Evolutionary conservation across 1,284 basidiomycete species (phyloP).

Genomic region (Trichosporon sp.): DNA sequence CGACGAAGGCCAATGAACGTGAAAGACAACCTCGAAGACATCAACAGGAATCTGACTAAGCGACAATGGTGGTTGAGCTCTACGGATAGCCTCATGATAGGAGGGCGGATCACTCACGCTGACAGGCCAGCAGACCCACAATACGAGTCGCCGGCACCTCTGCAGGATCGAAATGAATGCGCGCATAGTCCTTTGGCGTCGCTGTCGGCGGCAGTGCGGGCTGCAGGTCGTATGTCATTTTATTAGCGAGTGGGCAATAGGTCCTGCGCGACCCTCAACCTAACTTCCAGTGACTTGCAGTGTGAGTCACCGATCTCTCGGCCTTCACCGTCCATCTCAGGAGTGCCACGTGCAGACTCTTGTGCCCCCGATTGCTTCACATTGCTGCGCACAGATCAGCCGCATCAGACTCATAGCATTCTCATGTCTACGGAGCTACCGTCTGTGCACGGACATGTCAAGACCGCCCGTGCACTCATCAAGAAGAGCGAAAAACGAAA

Average conservation of each 20-base stretch:
- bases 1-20: no score
- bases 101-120: constrained; percentile 42
- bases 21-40: no score
- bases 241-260: background rate
- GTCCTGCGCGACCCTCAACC: no score
- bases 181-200: constrained; percentile 42
- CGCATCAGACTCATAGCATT: background rate
- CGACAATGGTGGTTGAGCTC: no score
- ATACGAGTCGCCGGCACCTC: constrained; percentile 38
- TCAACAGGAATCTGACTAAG: no score
- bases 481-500: background rate
- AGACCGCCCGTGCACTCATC: background rate
- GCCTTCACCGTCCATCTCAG: no score
- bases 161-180: constrained; percentile 42
- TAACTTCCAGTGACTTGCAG: no score
- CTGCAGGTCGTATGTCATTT: constrained; percentile 33
- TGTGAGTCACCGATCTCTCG: no score
- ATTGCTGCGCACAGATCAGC: no score
- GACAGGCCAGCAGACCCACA: constrained; percentile 48
- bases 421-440: background rate
- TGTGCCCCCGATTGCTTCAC: no score
- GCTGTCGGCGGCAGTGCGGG: constrained; percentile 26
- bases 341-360: no score
- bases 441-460: background rate
- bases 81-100: no score